phyloP scores from a whole-genome alignment of 148 eudicot species.

The Chenopodium album region DNA sequence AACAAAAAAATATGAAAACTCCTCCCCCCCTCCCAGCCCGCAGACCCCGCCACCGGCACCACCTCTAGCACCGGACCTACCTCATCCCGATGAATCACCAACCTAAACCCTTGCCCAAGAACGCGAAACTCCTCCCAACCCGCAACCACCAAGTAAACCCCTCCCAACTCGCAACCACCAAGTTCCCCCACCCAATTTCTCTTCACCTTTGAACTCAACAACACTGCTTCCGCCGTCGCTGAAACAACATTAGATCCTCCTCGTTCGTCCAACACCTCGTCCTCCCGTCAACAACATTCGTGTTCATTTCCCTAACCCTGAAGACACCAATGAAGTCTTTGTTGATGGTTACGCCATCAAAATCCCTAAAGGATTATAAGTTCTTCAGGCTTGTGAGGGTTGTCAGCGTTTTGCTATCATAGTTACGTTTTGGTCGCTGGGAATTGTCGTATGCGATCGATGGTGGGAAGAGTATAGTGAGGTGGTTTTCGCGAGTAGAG shows the following conservation, averaged over 20 bases:
- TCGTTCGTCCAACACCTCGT: slow-evolving; percentile 25
- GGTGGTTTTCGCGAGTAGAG: too few species aligned
- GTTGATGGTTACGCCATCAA: slow-evolving; percentile 93
- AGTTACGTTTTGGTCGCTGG: slow-evolving; percentile 81
- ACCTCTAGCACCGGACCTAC: too few species aligned
- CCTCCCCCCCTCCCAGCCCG: too few species aligned
- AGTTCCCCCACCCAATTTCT: background rate
- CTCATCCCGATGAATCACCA: too few species aligned
- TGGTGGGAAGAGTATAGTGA: too few species aligned
- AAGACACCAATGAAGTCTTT: slow-evolving; percentile 88
- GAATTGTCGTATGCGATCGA: slow-evolving; percentile 87
- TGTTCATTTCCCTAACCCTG: slow-evolving; percentile 75
- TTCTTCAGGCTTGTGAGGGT: slow-evolving; percentile 91
- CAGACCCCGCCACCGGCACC: too few species aligned
- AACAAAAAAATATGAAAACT: too few species aligned
- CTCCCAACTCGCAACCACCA: too few species aligned
- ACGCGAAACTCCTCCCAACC: too few species aligned
- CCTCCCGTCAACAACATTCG: slow-evolving; percentile 72
- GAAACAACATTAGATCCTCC: slow-evolving; percentile 50
- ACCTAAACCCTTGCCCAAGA: too few species aligned
- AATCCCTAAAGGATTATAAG: slow-evolving; percentile 88
- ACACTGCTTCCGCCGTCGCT: slow-evolving; percentile 49
- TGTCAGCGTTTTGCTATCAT: slow-evolving; percentile 85
- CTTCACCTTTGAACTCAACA: slow-evolving; percentile 60
- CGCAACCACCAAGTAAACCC: too few species aligned